These are phyloP conservation scores for Penicillium sp. DNA, from an alignment of 2,329 filamentous ascomycete species.

Conservation along the genomic window DNA sequence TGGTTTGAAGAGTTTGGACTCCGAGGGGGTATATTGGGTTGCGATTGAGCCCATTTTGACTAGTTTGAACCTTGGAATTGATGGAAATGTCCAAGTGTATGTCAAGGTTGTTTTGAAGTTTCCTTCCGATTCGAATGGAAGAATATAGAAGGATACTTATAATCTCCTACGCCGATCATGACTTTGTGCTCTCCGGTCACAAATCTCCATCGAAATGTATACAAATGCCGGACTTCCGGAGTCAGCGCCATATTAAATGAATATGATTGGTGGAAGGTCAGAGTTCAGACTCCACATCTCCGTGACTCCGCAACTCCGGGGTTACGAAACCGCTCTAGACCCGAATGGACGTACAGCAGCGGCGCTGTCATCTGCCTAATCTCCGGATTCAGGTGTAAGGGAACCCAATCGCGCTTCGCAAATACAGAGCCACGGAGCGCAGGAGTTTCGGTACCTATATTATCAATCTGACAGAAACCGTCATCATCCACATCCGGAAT, in stretches of 20 bases:
- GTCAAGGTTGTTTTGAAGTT: too few species aligned
- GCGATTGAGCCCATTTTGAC: slow-evolving; percentile 1
- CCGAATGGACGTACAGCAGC: too few species aligned
- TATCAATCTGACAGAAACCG: not conserved
- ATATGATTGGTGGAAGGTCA: not conserved
- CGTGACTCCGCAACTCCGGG: not conserved
- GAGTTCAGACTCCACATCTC: not conserved
- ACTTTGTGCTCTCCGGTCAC: not conserved
- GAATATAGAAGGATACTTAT: not conserved
- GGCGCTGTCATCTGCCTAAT: too few species aligned
- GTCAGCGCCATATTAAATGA: not conserved
- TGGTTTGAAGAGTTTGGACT: slow-evolving; percentile 1
- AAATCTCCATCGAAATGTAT: not conserved
- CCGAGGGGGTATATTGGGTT: not conserved
- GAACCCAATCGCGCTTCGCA: not conserved
- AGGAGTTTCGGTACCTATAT: not conserved
- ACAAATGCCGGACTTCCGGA: slow-evolving; percentile 3
- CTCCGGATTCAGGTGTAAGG: too few species aligned
- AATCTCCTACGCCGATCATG: not conserved
- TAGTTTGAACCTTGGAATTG: not conserved
- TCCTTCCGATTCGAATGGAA: too few species aligned
- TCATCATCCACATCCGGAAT: not conserved
- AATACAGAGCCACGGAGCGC: not conserved
- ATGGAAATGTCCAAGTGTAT: not conserved
- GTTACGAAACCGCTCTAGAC: too few species aligned